These are phyloP conservation scores for Monosporascus cannonballus DNA, from an alignment of 2,329 filamentous ascomycete species.

Conservation along the genomic window DNA sequence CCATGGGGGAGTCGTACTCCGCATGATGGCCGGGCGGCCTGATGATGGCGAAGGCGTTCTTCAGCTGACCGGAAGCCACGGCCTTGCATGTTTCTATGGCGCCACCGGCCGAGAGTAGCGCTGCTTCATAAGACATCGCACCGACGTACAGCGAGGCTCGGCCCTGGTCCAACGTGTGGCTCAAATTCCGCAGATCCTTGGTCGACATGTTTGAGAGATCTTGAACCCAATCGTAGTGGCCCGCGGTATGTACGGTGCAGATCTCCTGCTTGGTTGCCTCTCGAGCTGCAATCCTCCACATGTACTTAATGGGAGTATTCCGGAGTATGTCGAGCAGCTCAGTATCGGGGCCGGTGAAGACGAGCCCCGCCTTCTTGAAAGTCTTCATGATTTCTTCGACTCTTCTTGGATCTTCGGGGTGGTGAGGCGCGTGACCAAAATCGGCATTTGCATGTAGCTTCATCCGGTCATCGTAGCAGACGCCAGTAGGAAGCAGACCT, in stretches of 20 bases:
- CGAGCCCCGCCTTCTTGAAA: constrained; percentile 73
- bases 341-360: constrained; percentile 55
- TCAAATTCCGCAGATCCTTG: constrained; percentile 63
- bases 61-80: constrained; percentile 76
- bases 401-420: constrained; percentile 88
- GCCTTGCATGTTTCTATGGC: constrained; percentile 94
- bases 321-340: constrained; percentile 47
- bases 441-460: constrained; percentile 87
- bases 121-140: constrained; percentile 71
- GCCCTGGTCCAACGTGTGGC: constrained; percentile 53
- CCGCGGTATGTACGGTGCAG: constrained; percentile 67
- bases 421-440: constrained; percentile 66
- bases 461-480: constrained; percentile 93
- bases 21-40: constrained; percentile 94
- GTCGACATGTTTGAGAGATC: constrained; percentile 46
- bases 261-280: constrained; percentile 76
- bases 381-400: constrained; percentile 92
- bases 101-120: constrained; percentile 79
- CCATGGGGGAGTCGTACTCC: constrained; percentile 78
- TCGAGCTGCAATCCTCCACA: constrained; percentile 74
- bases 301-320: constrained; percentile 52
- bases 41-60: constrained; percentile 94
- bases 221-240: constrained; percentile 75
- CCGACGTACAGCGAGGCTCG: constrained; percentile 80
- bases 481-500: constrained; percentile 61